Evolutionary conservation across 1,139 yeast species (phyloP).

Genomic region (Yamadazyma triangularis): DNA sequence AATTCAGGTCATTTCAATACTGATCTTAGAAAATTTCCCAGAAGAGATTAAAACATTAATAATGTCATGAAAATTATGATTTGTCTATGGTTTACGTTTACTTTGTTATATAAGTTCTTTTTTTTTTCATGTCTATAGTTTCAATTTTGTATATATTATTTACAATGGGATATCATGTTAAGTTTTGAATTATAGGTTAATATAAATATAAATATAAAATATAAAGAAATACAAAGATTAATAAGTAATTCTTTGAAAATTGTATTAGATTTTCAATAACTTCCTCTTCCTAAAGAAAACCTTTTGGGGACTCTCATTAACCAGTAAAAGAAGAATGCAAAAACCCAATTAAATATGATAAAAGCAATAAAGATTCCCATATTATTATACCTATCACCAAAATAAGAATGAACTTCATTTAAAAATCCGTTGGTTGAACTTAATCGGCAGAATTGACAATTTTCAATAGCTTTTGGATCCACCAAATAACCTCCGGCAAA

Average conservation of each 20-base stretch:
- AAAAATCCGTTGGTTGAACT: slow-evolving; percentile 19
- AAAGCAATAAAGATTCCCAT: slow-evolving; percentile 47
- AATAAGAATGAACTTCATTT: slow-evolving; percentile 12
- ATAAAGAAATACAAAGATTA: too few relatives aligned
- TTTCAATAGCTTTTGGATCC: slow-evolving; percentile 12
- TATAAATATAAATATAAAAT: too few relatives aligned
- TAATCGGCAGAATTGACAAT: slow-evolving; percentile 19
- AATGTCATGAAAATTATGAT: too few relatives aligned
- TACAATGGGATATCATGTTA: too few relatives aligned
- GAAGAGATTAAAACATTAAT: slow-evolving; percentile 1
- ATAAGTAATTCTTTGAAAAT: too few relatives aligned
- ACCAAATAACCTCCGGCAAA: slow-evolving; percentile 24
- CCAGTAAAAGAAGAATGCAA: slow-evolving; percentile 53
- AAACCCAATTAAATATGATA: slow-evolving; percentile 19
- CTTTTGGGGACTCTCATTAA: slow-evolving; percentile 61
- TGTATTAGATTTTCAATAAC: too few relatives aligned
- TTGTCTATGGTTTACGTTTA: too few relatives aligned
- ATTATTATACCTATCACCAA: slow-evolving; percentile 46
- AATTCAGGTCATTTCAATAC: slow-evolving; percentile 12
- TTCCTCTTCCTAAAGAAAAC: too few relatives aligned
- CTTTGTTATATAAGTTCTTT: too few relatives aligned
- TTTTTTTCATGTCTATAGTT: too few relatives aligned
- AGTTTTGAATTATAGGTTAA: too few relatives aligned
- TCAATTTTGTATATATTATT: too few relatives aligned
- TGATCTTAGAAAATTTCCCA: slow-evolving; percentile 11